phyloP scores from a whole-genome alignment of 805 yeast species.

The Starmerella roubikii region DNA sequence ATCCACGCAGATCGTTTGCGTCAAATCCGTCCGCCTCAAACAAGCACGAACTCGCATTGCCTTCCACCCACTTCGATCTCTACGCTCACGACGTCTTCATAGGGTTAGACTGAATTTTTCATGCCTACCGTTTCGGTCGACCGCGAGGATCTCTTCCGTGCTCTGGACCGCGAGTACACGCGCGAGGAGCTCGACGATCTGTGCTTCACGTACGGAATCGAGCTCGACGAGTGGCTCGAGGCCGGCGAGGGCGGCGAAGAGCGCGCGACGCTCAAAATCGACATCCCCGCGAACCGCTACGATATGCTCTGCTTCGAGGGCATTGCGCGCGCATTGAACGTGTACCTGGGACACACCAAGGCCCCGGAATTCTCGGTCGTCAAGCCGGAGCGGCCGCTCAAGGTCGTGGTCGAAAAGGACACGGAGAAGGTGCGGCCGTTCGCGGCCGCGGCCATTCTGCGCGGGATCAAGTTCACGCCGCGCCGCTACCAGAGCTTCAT shows the following conservation, averaged over 20 bases:
- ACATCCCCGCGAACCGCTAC: slow-evolving; percentile 94
- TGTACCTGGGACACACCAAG: slow-evolving; percentile 56
- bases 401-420: slow-evolving; percentile 61
- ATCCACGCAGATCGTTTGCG: too few species aligned
- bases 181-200: slow-evolving; percentile 91
- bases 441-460: slow-evolving; percentile 88
- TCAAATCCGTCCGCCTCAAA: too few species aligned
- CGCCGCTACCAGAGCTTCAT: slow-evolving; percentile 89
- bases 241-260: slow-evolving; percentile 58
- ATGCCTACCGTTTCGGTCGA: slow-evolving; percentile 98
- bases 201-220: slow-evolving; percentile 95
- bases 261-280: slow-evolving; percentile 94
- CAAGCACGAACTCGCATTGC: too few species aligned
- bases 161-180: slow-evolving; percentile 48
- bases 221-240: slow-evolving; percentile 80
- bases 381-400: slow-evolving; percentile 45
- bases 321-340: slow-evolving; percentile 86
- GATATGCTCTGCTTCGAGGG: slow-evolving; percentile 98
- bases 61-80: too few species aligned
- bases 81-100: too few species aligned
- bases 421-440: slow-evolving; percentile 72
- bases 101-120: too few species aligned
- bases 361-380: slow-evolving; percentile 56
- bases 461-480: slow-evolving; percentile 68
- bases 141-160: slow-evolving; percentile 76